Base-by-base conservation (phyloP, 2,329 filamentous ascomycete species). In the Mariannaea sp. region DNA sequence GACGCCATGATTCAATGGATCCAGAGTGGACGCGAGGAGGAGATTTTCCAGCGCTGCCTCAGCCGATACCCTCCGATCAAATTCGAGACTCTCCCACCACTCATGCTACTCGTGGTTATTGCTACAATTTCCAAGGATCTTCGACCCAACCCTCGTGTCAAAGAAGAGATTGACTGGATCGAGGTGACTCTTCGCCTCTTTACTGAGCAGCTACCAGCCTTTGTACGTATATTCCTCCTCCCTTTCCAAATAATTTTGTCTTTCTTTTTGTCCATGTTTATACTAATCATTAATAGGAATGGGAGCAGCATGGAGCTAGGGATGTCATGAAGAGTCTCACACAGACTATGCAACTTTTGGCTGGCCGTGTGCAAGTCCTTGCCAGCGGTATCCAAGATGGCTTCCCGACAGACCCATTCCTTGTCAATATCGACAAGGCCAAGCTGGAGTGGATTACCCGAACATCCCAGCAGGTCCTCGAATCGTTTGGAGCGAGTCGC, bases 1-100 rank as follows among this genome's bases (percentile, higher is more conserved):
- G 80, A 82, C 47, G 86, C 83, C 35, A 79, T 86, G 67, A 79
- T 88, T 51, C 80, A 81, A 55, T 88, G 85, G 85, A 80, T 88
- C 50, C 85, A 89, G 70, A 80, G 80, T 60, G 80, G 79, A 13
- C 78, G 81, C 27, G 80, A 85, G 66, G 79, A 85, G 53, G 81
- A 85, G 55, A 80, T 88, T 45, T 89, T 87, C 69, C 76, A 80
- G 26, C 71, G 70, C 26, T 73, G 73, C 56, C 62, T 76, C 9
- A 70, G 71, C 56, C 65, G 69, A 4, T 73, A 73, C 49, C 68
- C 70, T 4, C 68, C 74, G 1, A 58, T 59, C 58, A 74, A 74
- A 56, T 75, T 88, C 53, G 77, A 77, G 51, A 77, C 78, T 26
- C 69, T 88, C 44, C 83, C 82, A 41, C 81, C 84, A 14, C 75